phyloP scores from a whole-genome alignment of 2,329 filamentous ascomycete species.

The Aureobasidium namibiae region DNA sequence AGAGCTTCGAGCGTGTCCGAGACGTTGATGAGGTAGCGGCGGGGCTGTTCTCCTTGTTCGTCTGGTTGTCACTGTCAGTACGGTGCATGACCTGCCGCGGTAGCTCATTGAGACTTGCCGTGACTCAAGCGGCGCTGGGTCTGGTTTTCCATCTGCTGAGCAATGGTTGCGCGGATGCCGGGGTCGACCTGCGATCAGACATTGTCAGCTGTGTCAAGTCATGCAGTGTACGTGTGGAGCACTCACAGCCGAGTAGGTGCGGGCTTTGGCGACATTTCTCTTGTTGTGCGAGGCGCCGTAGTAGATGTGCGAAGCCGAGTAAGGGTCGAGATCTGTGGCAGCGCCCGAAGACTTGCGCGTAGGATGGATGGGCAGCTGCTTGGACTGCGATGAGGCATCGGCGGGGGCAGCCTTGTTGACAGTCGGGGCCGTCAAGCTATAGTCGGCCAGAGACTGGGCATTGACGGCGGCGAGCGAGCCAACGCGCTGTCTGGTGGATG shows the following conservation, averaged over 20 bases:
- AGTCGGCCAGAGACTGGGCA: neutral
- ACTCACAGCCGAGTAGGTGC: conserved; percentile 50
- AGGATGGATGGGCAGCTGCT: neutral
- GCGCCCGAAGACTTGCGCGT: conserved; percentile 17
- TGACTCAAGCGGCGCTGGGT: conserved; percentile 25
- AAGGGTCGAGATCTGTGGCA: conserved; percentile 41
- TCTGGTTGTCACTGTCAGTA: conserved; percentile 45
- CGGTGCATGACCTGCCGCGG: neutral
- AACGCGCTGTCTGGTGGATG: neutral
- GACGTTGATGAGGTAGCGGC: conserved; percentile 80
- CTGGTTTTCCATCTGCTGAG: conserved; percentile 14
- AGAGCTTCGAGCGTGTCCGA: conserved; percentile 73
- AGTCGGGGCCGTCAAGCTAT: neutral
- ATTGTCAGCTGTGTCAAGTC: neutral
- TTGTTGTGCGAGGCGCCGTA: conserved; percentile 47
- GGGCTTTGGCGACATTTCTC: conserved; percentile 38
- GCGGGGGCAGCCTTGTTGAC: neutral
- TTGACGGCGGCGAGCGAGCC: conserved; percentile 4
- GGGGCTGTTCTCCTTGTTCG: conserved; percentile 59
- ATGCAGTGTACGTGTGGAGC: neutral
- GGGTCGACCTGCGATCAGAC: conserved; percentile 16
- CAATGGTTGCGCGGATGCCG: conserved; percentile 13
- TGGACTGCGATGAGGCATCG: neutral
- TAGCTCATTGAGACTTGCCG: conserved; percentile 17
- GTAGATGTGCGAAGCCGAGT: conserved; percentile 50